Evolutionary conservation across 2,329 filamentous ascomycete species (phyloP), one percentile per base, ranked within the genome.

Genomic region (Calonectria multiphialidica): DNA sequence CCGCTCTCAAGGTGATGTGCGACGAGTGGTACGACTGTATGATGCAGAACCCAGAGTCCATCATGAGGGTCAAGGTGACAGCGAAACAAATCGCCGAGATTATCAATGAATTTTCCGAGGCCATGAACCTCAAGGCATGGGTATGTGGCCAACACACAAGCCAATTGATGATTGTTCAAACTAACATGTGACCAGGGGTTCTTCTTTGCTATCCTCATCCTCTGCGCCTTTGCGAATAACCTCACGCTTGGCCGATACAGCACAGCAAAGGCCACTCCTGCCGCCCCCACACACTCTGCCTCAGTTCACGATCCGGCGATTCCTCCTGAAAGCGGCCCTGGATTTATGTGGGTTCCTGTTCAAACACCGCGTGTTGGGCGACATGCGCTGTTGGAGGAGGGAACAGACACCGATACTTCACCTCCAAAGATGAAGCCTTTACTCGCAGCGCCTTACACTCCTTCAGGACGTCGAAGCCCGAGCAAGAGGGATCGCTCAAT

Each of bases 21-120:
- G 90, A 92, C 40, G 90, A 93, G 73, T 98, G 96, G 96, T 92
- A 93, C 75, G 87, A 91, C 37, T 98, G 97, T 84, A 98, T 98
- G 95, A 92, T 93, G 75, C 91, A 93, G 75, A 94, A 98, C 79
- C 93, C 95, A 0, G 88, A 92, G 53, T 91, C 91, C 68, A 91
- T 98, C 68, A 95, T 94, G 76, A 89, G 93, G 44, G 93, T 96
- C 49, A 93, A 93, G 79, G 91, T 98, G 45, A 95, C 93, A 21
- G 96, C 95, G 6, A 93, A 94, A 80, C 97, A 96, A 30, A 94
- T 98, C 81, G 96, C 96, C 1, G 92, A 95, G 80, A 98, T 99
- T 47, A 93, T 98, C 83, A 98, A 98, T 82, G 93, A 93, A 79
- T 98, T 98, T 82, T 93, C 98, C 5, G 95, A 98, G 78, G 92